A percentile compares a stretch with the other conserved stretches of the same genome.
Conservation (phyloP, 78 protist species). For the Neovahlkampfia damariscottae region DNA sequence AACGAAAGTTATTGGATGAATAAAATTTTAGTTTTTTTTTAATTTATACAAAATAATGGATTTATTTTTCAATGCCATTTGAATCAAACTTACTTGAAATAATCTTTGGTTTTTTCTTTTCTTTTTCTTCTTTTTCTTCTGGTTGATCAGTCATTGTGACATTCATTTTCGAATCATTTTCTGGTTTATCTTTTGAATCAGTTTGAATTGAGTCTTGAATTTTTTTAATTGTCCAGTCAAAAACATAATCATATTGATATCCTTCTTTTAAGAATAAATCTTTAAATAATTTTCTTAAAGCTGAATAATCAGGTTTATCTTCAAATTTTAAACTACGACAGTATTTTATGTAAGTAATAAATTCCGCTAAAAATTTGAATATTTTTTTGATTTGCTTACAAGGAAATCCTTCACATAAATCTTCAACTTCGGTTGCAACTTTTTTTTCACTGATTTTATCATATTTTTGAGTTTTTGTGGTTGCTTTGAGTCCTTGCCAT, state of each 20-base stretch:
- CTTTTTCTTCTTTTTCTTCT: no score
- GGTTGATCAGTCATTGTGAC: no score
- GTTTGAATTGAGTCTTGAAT: background rate
- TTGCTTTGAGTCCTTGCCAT: conserved; percentile 77
- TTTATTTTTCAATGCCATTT: no score
- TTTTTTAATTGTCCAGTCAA: conserved; percentile 54
- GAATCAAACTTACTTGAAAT: no score
- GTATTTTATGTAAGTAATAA: conserved; percentile 53
- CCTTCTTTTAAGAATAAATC: conserved; percentile 46
- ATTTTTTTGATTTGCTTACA: no score
- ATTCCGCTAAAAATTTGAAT: no score
- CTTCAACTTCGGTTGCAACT: conserved; percentile 47
- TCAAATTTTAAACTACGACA: conserved; percentile 42
- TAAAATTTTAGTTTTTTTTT: no score
- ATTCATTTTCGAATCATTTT: no score
- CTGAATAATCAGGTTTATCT: conserved; percentile 69
- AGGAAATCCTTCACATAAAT: conserved; percentile 47
- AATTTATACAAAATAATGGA: no score
- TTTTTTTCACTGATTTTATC: conserved; percentile 43
- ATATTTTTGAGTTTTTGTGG: conserved; percentile 43
- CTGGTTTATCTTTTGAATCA: no score
- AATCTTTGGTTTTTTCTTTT: no score
- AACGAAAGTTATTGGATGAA: no score
- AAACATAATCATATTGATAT: conserved; percentile 43
- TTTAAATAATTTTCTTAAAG: conserved; percentile 48